Evolutionary conservation across 768 basidiomycete species (phyloP).

Genomic region (Epithele typhae): DNA sequence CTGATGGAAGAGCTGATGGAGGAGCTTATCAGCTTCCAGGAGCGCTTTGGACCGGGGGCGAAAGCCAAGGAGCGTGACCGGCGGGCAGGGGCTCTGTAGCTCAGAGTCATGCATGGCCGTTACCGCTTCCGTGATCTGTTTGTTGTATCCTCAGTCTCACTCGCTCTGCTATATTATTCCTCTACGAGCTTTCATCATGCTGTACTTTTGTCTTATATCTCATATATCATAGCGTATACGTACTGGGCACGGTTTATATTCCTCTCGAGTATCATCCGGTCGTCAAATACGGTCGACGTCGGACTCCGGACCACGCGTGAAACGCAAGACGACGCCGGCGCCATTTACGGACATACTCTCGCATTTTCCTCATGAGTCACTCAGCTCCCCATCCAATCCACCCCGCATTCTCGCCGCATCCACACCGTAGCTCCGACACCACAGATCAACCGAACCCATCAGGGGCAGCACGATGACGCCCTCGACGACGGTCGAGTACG

Average conservation of each 20-base stretch:
- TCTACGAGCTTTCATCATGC: constrained; percentile 5
- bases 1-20: constrained; percentile 91
- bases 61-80: constrained; percentile 37
- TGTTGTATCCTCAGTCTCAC: constrained; percentile 14
- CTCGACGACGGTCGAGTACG: constrained; percentile 58
- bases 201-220: constrained; percentile 17
- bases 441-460: too few species aligned
- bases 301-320: too few species aligned
- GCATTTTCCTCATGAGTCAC: too few species aligned
- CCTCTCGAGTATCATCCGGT: not conserved
- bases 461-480: constrained; percentile 15
- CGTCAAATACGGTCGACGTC: not conserved
- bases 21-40: constrained; percentile 85
- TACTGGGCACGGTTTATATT: constrained; percentile 3
- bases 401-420: too few species aligned
- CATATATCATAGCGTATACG: constrained; percentile 14
- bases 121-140: constrained; percentile 2
- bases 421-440: too few species aligned
- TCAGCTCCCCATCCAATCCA: too few species aligned
- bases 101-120: too few species aligned
- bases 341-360: too few species aligned
- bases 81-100: constrained; percentile 26
- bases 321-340: too few species aligned
- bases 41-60: constrained; percentile 66
- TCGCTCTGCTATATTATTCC: constrained; percentile 12